Conservation (phyloP, 106 monocot genomes). For the Dendrobium chrysotoxum region DNA sequence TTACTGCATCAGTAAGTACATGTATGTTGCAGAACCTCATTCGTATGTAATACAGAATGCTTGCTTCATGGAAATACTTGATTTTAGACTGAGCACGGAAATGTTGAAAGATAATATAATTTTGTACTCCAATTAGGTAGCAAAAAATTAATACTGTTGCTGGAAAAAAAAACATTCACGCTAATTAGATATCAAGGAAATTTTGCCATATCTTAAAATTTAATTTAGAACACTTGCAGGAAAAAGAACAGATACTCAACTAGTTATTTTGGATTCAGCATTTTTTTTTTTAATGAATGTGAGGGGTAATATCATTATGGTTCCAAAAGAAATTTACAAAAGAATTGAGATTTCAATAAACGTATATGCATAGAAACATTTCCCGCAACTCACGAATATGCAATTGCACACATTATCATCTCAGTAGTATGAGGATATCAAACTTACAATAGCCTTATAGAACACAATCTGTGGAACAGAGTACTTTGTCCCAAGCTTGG, state of each 20-base stretch:
- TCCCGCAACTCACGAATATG: not conserved
- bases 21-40: not conserved
- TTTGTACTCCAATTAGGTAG: not conserved
- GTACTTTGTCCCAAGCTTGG: conserved; percentile 88
- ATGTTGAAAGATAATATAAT: not conserved
- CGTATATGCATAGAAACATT: not conserved
- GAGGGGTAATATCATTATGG: not conserved
- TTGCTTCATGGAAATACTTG: not conserved
- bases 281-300: not conserved
- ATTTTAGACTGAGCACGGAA: not conserved
- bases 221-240: not conserved
- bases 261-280: not conserved
- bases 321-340: not conserved
- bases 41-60: not conserved
- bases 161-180: not conserved
- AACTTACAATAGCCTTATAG: conserved; percentile 83
- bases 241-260: not conserved
- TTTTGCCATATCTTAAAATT: not conserved
- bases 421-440: not conserved
- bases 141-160: not conserved
- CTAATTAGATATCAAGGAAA: not conserved
- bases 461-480: conserved; percentile 88
- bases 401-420: not conserved
- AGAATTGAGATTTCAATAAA: not conserved
- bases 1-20: no score